Base-by-base conservation (phyloP, 164 flowering plant genomes). In the Stephania japonica region DNA sequence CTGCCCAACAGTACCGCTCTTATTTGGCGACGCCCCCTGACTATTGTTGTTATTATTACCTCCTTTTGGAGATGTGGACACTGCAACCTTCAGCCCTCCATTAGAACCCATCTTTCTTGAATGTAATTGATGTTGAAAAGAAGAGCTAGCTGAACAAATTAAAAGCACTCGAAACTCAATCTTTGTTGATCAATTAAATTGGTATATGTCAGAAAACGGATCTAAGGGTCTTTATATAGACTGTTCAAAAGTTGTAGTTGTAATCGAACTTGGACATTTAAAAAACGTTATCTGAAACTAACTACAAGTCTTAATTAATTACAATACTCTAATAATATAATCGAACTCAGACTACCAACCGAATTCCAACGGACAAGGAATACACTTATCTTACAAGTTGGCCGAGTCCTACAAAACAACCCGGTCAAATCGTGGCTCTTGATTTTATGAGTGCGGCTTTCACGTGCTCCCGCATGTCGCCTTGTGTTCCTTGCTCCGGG, bases 1-100 rank as follows among this genome's bases (percentile, higher is more conserved):
- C 3, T 79, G 83, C 83, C 87, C 70, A 77, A 82, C 0, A 83
- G 82, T 38, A 84, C 78, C 38, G 12, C 18, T 63, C 1, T 43
- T 27, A 26, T 32, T 26, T 16, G 65, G 6, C 12, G 73, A 59
- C 59, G 59, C 73, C 41, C 66, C 73, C 62, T 61, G 38, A 32
- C 1, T 32, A 32, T 32, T 32, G 38, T 32, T 32, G 38, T 32
- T 32, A 32, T 32, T 32, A 32, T 32, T 61, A 41, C 66, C 26
- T 9, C 27, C 47, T 70, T 76, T 82, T 1, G 83, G 77, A 5
- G 86, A 72, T 0, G 83, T 75, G 6, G 86, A 72, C 0, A 80
- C 25, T 7, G 53, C 68, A 24, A 63, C 65, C 16, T n/a, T 42
- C 23, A 61, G 41, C 12, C 25, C 23, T 13, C 49, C 47, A 16